These are phyloP conservation scores for Phaeophleospora eucalypticola DNA, from an alignment of 2,329 filamentous ascomycete genomes.

Conservation along the genomic window DNA sequence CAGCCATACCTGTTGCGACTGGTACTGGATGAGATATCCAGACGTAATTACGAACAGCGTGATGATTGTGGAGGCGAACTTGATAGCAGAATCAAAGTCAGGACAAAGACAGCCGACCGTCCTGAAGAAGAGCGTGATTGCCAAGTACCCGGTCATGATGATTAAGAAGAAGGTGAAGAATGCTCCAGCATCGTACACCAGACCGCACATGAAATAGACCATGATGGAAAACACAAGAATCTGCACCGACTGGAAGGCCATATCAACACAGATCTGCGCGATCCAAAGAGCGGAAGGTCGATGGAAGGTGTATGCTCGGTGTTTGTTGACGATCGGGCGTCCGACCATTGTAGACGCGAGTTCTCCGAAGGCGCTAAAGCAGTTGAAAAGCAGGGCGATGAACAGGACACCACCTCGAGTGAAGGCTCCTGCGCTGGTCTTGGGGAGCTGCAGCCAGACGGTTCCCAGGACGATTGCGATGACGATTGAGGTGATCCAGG, in stretches of 20 bases:
- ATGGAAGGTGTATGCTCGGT: constrained; percentile 78
- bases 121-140: constrained; percentile 74
- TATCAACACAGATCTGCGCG: constrained; percentile 73
- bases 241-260: constrained; percentile 63
- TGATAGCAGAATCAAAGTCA: constrained; percentile 81
- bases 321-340: constrained; percentile 75
- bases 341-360: constrained; percentile 71
- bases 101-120: constrained; percentile 71
- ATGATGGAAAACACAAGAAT: constrained; percentile 70
- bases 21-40: constrained; percentile 79
- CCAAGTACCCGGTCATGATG: constrained; percentile 37
- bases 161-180: constrained; percentile 72
- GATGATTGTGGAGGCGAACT: constrained; percentile 71
- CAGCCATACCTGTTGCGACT: constrained; percentile 69
- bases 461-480: constrained; percentile 77
- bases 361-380: constrained; percentile 81
- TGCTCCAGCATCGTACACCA: constrained; percentile 65
- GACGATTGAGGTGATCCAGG: constrained; percentile 66
- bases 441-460: constrained; percentile 67
- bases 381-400: constrained; percentile 75
- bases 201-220: constrained; percentile 73
- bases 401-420: constrained; percentile 79
- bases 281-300: constrained; percentile 78
- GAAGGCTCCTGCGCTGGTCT: constrained; percentile 66
- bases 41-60: constrained; percentile 77